phyloP scores from a whole-genome alignment of 768 basidiomycete species.

The Pleurotus pulmonarius region DNA sequence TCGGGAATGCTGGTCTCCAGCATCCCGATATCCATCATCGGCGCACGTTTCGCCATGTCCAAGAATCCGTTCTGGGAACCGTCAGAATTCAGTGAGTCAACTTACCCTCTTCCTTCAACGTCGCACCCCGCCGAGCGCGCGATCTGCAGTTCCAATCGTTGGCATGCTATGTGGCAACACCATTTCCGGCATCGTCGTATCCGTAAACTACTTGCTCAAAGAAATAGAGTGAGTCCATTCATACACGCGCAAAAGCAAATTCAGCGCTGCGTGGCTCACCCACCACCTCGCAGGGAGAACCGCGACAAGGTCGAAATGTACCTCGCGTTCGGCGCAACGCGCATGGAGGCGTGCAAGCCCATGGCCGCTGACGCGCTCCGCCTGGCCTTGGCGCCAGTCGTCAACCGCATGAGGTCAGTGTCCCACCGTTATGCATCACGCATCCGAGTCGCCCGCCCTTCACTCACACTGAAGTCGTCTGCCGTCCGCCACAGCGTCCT shows the following conservation, averaged over 20 bases:
- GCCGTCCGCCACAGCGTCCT: constrained; percentile 44
- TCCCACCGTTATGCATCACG: too few species aligned
- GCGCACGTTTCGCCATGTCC: constrained; percentile 72
- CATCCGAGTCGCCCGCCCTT: too few species aligned
- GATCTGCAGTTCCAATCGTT: constrained; percentile 63
- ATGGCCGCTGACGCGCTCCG: constrained; percentile 77
- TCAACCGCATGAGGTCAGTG: constrained; percentile 80
- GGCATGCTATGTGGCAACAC: constrained; percentile 86
- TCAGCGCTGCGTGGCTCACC: neutral
- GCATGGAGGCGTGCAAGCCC: constrained; percentile 80
- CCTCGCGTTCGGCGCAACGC: constrained; percentile 80
- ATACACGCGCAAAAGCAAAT: neutral
- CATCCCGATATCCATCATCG: constrained; percentile 75
- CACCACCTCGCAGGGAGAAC: constrained; percentile 54
- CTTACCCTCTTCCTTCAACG: neutral
- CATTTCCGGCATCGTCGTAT: constrained; percentile 72
- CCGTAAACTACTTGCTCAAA: constrained; percentile 65
- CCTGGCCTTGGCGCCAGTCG: constrained; percentile 73
- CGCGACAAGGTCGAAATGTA: constrained; percentile 83
- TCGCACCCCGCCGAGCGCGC: neutral
- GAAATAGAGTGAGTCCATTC: constrained; percentile 59
- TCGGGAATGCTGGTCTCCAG: constrained; percentile 68
- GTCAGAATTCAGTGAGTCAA: constrained; percentile 64
- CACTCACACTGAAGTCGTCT: too few species aligned
- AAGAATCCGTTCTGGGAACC: constrained; percentile 81